Conservation (phyloP, 768 basidiomycete genomes). For the Rhodotorula paludigena region DNA sequence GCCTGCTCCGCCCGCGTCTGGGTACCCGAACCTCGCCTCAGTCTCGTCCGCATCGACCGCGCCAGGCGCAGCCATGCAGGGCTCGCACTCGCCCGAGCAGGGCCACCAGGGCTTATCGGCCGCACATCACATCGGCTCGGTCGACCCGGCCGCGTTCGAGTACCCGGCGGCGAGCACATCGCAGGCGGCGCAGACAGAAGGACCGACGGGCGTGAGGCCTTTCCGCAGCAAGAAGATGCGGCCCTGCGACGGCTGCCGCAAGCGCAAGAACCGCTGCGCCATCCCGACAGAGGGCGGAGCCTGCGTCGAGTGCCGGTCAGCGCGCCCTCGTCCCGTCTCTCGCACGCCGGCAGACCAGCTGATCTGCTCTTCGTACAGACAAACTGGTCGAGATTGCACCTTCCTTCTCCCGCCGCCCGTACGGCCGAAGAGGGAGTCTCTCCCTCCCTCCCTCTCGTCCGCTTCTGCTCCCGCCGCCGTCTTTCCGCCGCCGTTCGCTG, state of each 20-base stretch:
- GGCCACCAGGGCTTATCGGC: not conserved
- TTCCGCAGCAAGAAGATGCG: conserved; percentile 18
- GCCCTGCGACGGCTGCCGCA: conserved; percentile 29
- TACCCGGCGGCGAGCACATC: not conserved
- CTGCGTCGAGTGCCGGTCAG: conserved; percentile 24
- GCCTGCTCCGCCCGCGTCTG: no score
- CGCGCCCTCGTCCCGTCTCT: not conserved
- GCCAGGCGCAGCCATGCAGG: not conserved
- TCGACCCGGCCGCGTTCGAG: not conserved
- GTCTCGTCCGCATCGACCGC: not conserved
- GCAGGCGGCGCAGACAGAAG: no score
- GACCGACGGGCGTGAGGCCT: no score
- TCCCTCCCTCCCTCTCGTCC: not conserved
- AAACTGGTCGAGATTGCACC: conserved; percentile 28
- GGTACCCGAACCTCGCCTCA: not conserved
- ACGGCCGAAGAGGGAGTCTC: conserved; percentile 1
- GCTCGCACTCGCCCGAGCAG: not conserved
- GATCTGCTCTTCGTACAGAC: not conserved
- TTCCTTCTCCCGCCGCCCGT: conserved; percentile 15
- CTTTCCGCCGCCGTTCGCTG: not conserved
- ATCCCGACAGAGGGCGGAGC: conserved; percentile 5
- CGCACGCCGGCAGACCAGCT: not conserved
- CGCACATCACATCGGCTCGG: not conserved
- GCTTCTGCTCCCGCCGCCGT: no score
- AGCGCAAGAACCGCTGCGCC: conserved; percentile 28